phyloP scores from a whole-genome alignment of 2,329 filamentous ascomycete genomes.

The Aureobasidium sp. region DNA sequence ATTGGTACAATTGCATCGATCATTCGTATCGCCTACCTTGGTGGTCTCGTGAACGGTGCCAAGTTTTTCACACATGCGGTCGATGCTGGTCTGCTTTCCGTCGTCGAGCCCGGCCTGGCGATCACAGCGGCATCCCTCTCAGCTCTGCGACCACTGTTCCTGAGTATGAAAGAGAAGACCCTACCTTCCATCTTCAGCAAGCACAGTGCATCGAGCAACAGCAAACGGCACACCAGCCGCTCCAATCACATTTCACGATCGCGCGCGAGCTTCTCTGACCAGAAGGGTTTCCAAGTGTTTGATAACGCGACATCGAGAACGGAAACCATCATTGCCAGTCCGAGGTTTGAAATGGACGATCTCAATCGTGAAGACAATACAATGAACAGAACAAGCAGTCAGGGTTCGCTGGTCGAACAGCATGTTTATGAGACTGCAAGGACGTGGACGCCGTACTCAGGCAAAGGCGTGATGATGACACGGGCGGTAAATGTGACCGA shows the following conservation, averaged over 20 bases:
- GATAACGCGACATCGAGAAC: background rate
- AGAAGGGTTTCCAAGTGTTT: conserved; percentile 12
- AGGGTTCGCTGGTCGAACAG: conserved; percentile 10
- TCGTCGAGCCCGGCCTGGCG: conserved; percentile 21
- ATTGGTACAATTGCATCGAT: conserved; percentile 16
- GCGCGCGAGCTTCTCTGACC: background rate
- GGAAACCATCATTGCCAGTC: background rate
- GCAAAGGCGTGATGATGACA: conserved; percentile 12
- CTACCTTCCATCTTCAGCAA: conserved; percentile 1
- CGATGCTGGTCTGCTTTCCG: conserved; percentile 18
- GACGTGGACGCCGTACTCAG: background rate
- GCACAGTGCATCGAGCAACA: background rate
- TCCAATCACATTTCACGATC: background rate
- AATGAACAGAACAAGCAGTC: background rate
- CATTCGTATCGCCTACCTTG: conserved; percentile 16
- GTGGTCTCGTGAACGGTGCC: background rate
- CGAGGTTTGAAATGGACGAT: conserved; percentile 1
- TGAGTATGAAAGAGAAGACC: background rate
- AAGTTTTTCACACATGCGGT: conserved; percentile 13
- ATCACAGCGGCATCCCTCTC: conserved; percentile 22
- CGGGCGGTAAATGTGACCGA: background rate
- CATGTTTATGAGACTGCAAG: conserved; percentile 6
- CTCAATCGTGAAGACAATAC: background rate
- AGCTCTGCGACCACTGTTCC: conserved; percentile 22
- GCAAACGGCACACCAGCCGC: background rate